Evolutionary conservation across 1,284 basidiomycete genomes (phyloP), one percentile per base, ranked within the genome.

Genomic region (Thelephora terrestris): DNA sequence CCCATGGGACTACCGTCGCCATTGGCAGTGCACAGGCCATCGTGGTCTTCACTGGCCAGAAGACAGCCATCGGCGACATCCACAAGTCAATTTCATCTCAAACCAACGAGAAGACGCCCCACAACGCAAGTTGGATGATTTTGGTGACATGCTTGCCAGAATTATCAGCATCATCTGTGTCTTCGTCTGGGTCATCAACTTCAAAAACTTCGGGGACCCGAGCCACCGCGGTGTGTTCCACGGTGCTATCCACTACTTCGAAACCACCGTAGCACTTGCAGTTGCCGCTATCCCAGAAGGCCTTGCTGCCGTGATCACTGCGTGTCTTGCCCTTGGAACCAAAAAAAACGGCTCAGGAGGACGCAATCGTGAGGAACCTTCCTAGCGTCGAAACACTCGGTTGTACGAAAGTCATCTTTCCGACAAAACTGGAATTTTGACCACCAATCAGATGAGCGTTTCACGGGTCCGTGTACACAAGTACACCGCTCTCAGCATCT

Each of bases 331-430:
- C 7, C 75, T 98, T 10, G 94, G 94, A 17, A 95, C 92, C n/a
- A 12, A 92, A 94, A 71, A 94, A 94, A 65, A 97, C 97, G 94
- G 92, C 94, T 1, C 89, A 94, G 71, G 89, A 92, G 68, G 95
- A 95, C 53, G 94, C 93, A 5, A 97, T 98, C 57, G 94, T 98
- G 43, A 73, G 92, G 58, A 92, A 95, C 64, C 71, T 98, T 53
- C 93, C 93, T n/a, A 91, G 86, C 55, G 93, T 97, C 10, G 94
- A 98, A 70, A 96, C 94, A 23, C 73, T 98, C 2, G 93, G 94
- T 2, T 93, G 91, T 70, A 94, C 91, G 44, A 95, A 94, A 61
- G 91, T 96, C 45, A 96, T 97, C 57, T 97, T 65, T 94, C 91
- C 6, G 93, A 97, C 71, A 97, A 97, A 74, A 97, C 93, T 17